phyloP scores from a whole-genome alignment of 306 rosid genomes.

The Fragaria vesca region DNA sequence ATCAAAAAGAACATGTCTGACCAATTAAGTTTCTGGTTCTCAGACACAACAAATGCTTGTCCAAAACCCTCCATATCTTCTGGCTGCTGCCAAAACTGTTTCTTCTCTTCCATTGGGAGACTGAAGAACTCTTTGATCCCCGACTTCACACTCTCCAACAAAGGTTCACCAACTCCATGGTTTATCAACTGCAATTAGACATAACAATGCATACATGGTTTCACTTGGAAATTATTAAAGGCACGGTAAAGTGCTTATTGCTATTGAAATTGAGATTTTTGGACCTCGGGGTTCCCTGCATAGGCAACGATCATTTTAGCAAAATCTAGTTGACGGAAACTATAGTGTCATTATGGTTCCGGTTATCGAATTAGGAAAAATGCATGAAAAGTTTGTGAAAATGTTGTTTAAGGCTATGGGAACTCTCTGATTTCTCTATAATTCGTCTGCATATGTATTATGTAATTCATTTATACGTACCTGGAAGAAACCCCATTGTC shows the following conservation, averaged over 20 bases:
- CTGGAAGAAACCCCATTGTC: slow-evolving; percentile 55
- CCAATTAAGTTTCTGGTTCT: slow-evolving; percentile 55
- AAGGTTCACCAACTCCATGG: slow-evolving; percentile 37
- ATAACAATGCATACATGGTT: neutral
- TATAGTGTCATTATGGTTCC: neutral
- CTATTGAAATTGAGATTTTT: too few species aligned
- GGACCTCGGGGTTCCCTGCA: too few species aligned
- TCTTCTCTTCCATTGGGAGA: slow-evolving; percentile 43
- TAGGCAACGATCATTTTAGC: neutral
- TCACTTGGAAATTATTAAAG: neutral
- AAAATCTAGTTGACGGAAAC: neutral
- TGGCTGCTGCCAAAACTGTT: slow-evolving; percentile 29
- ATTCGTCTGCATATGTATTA: too few species aligned
- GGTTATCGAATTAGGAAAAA: neutral
- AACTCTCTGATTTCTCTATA: too few species aligned
- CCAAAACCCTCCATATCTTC: slow-evolving; percentile 47
- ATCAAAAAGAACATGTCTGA: slow-evolving; percentile 28
- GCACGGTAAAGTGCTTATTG: too few species aligned
- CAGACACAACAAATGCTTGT: slow-evolving; percentile 41
- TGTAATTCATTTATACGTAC: too few species aligned
- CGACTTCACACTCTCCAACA: slow-evolving; percentile 39
- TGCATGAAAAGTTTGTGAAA: neutral
- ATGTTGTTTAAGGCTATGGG: too few species aligned
- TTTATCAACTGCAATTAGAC: slow-evolving; percentile 15
- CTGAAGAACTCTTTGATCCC: slow-evolving; percentile 30